Base-by-base conservation (phyloP, 1,284 basidiomycete genomes). In the Apiotrichum mycotoxinovorans region DNA sequence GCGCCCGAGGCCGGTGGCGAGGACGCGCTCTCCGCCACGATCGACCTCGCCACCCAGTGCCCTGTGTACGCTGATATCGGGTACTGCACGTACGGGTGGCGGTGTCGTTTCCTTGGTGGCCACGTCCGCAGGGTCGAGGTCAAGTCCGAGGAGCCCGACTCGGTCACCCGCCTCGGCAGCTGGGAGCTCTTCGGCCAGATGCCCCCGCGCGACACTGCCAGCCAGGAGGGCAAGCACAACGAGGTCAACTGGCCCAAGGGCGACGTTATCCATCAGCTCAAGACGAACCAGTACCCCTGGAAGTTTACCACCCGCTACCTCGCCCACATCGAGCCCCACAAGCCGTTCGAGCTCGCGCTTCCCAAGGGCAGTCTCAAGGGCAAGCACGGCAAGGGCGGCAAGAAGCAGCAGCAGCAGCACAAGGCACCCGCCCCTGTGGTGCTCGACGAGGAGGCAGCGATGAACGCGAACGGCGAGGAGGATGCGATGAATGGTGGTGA, bases 41-140 rank as follows among this genome's bases (percentile, higher is more conserved):
- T 72, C 33, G 70, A 73, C 53, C 51, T 69, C 5, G 37, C n/a
- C 20, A 71, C 73, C 4, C 51, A 53, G 40, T 97, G 92, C 67
- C 89, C 91, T 1, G 81, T 87, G 4, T 92, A 85, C 66, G 79
- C 81, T 27, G 84, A 85, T 61, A 81, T 82, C 7, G 94, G 94
- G 0, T 83, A 87, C 68, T 98, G 94, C 77, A 85, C 86, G 51
- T 85, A 84, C 62, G 95, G 91, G 5, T 87, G 90, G 78, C 89
- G 91, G 74, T 98, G 95, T 72, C 85, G 95, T 2, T 96, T 89
- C 77, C 83, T 96, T 4, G 87, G 88, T 14, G 86, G 83, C 0
- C 95, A 98, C 68, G 71, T 84, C 8, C 74, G 47, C 47, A 57
- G 56, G 35, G 45, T 56, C 20, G 56, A 57, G 30, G 48, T n/a